These are phyloP conservation scores for Yamadazyma ubonensis DNA, from an alignment of 805 yeast genomes.

Conservation along the genomic window DNA sequence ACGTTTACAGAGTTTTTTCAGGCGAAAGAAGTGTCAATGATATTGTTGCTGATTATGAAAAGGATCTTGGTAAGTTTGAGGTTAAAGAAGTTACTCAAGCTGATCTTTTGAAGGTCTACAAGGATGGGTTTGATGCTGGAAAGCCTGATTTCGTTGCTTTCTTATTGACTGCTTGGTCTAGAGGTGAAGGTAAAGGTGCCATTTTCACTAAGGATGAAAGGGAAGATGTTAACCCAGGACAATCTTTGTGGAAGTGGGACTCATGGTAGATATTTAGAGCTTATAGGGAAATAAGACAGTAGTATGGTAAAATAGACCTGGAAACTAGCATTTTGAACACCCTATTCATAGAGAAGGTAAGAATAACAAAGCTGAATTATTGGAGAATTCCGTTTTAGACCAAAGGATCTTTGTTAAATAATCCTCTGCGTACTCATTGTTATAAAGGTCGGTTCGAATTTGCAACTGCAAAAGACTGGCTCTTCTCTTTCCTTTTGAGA, in stretches of 20 bases:
- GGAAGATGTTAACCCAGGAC: constrained; percentile 38
- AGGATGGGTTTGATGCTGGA: constrained; percentile 28
- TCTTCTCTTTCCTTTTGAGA: too few species aligned
- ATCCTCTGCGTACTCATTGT: too few species aligned
- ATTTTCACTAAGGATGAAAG: constrained; percentile 22
- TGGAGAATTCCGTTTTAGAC: too few species aligned
- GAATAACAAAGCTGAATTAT: too few species aligned
- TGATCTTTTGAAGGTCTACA: constrained; percentile 27
- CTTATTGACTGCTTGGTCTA: constrained; percentile 20
- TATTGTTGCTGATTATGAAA: constrained; percentile 37
- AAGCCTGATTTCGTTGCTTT: constrained; percentile 36
- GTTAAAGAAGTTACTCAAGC: constrained; percentile 29
- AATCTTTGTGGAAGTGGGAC: constrained; percentile 38
- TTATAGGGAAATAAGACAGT: background rate
- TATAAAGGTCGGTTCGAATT: too few species aligned
- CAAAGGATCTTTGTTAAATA: too few species aligned
- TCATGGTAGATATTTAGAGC: constrained; percentile 1
- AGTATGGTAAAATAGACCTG: background rate
- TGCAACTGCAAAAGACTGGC: too few species aligned
- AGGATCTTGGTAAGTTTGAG: constrained; percentile 34
- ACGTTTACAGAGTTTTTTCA: constrained; percentile 43
- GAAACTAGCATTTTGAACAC: too few species aligned
- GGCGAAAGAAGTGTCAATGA: constrained; percentile 40
- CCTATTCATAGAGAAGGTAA: too few species aligned
- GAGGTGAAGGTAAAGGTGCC: constrained; percentile 23